These are phyloP conservation scores for Septoria linicola DNA, from an alignment of 2,329 filamentous ascomycete species.

Conservation along the genomic window DNA sequence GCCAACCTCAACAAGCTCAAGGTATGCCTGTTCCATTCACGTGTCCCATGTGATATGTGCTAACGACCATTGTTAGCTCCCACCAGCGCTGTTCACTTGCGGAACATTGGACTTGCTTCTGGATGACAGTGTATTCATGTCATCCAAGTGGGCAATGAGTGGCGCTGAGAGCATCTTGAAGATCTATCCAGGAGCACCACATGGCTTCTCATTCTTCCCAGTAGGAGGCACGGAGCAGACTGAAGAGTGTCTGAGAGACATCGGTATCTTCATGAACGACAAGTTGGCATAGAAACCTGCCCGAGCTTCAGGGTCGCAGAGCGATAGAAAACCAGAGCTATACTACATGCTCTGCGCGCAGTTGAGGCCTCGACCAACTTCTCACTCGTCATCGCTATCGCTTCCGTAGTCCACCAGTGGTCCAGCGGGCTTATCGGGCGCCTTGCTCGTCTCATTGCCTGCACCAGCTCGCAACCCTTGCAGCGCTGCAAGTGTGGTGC, in stretches of 20 bases:
- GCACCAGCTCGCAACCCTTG: slow-evolving; percentile 53
- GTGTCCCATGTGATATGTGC: background rate
- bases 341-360: too few species aligned
- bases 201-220: slow-evolving; percentile 52
- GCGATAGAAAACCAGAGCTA: too few species aligned
- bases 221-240: slow-evolving; percentile 39
- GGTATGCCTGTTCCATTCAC: slow-evolving; percentile 14
- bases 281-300: slow-evolving; percentile 4
- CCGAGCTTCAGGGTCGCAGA: too few species aligned
- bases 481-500: slow-evolving; percentile 76
- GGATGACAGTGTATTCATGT: slow-evolving; percentile 55
- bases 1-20: slow-evolving; percentile 42
- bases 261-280: slow-evolving; percentile 41
- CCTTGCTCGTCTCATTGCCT: slow-evolving; percentile 49
- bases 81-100: slow-evolving; percentile 55
- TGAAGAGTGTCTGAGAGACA: slow-evolving; percentile 43
- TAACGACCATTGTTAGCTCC: slow-evolving; percentile 36
- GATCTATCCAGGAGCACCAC: slow-evolving; percentile 50
- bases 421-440: slow-evolving; percentile 58
- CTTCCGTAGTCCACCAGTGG: slow-evolving; percentile 87
- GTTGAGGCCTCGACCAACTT: too few species aligned
- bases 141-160: slow-evolving; percentile 53
- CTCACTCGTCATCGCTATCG: slow-evolving; percentile 70
- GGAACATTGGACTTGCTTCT: slow-evolving; percentile 57
- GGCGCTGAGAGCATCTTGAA: slow-evolving; percentile 54